A percentile compares a stretch with the other conserved stretches of the same genome.
These are phyloP conservation scores for Meyerozyma athensensis DNA, from an alignment of 1,139 yeast species.

Conservation along the genomic window DNA sequence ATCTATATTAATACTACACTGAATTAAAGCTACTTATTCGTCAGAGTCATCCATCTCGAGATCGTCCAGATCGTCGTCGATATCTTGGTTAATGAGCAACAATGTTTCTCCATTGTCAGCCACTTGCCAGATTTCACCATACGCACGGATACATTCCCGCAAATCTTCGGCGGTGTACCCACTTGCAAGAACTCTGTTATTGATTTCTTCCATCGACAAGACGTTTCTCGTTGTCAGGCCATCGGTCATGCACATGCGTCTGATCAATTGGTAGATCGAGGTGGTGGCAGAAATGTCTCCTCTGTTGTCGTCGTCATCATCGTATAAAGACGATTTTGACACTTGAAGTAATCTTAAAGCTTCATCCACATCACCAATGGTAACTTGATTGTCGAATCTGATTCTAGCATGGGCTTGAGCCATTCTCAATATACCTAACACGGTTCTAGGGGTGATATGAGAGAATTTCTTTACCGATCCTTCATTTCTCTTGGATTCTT, in stretches of 20 bases:
- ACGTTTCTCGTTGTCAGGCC: slow-evolving; percentile 36
- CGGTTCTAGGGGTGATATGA: slow-evolving; percentile 93
- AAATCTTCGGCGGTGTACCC: slow-evolving; percentile 83
- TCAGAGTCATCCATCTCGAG: slow-evolving; percentile 15
- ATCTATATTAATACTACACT: neutral
- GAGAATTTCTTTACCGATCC: slow-evolving; percentile 76
- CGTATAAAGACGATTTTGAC: slow-evolving; percentile 74
- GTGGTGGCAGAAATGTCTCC: slow-evolving; percentile 55
- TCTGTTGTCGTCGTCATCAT: slow-evolving; percentile 42
- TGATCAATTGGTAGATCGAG: slow-evolving; percentile 57
- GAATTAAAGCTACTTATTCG: neutral
- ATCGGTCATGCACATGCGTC: slow-evolving; percentile 46
- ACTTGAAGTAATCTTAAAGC: slow-evolving; percentile 84
- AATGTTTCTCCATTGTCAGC: slow-evolving; percentile 61
- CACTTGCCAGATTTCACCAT: slow-evolving; percentile 72
- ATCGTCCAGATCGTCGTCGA: slow-evolving; percentile 15
- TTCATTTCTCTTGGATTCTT: slow-evolving; percentile 78
- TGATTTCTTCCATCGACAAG: slow-evolving; percentile 55
- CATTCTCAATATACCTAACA: slow-evolving; percentile 85
- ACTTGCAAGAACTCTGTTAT: slow-evolving; percentile 69
- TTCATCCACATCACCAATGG: slow-evolving; percentile 85
- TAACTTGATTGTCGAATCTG: slow-evolving; percentile 71
- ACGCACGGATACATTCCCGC: slow-evolving; percentile 69
- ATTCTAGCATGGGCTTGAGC: slow-evolving; percentile 93
- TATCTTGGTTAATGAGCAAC: slow-evolving; percentile 34